Evolutionary conservation across 305 asterid species (phyloP).

Genomic region (Rubia tinctorum): DNA sequence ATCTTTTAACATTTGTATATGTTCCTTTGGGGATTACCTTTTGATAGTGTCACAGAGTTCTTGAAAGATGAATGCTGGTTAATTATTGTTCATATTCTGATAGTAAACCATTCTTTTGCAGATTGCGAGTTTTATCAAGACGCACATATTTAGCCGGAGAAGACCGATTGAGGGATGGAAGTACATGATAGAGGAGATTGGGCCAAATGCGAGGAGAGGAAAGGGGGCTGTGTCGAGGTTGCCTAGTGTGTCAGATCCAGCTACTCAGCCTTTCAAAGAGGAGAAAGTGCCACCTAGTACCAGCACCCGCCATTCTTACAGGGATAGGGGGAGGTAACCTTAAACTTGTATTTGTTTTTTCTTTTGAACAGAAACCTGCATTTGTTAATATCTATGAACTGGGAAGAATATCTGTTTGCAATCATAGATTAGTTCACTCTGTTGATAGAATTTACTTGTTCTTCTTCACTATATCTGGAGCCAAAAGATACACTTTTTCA

Average conservation of each 20-base stretch:
- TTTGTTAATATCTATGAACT: background rate
- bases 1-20: background rate
- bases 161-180: conserved; percentile 95
- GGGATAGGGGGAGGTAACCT: conserved; percentile 21
- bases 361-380: background rate
- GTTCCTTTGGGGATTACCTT: background rate
- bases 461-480: background rate
- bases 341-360: background rate
- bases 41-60: background rate
- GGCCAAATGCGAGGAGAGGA: conserved; percentile 78
- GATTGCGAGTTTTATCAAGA: conserved; percentile 90
- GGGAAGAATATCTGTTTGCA: background rate
- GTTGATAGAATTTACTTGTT: background rate
- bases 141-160: conserved; percentile 88
- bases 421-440: background rate
- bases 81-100: background rate
- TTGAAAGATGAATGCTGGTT: background rate
- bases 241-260: conserved; percentile 68
- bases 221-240: conserved; percentile 76
- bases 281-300: conserved; percentile 35
- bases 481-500: background rate
- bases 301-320: conserved; percentile 28
- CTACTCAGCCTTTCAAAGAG: conserved; percentile 77
- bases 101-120: conserved; percentile 18
- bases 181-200: conserved; percentile 88